Percentiles rank a stretch among this genome's conserved stretches.
phyloP scores from a whole-genome alignment of 2,329 filamentous ascomycete genomes.

The Alternaria novae-zelandiae region DNA sequence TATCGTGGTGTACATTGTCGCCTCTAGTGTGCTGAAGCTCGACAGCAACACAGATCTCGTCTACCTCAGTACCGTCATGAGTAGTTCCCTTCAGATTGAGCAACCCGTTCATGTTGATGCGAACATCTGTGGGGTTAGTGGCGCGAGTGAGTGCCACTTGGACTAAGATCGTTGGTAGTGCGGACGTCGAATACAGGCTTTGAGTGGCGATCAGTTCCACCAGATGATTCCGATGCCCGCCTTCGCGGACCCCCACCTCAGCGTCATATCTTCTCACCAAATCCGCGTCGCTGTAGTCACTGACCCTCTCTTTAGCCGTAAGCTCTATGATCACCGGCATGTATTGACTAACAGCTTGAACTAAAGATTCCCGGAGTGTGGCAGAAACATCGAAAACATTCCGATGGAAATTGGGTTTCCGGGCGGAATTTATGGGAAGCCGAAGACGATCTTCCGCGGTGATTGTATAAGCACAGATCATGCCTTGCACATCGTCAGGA shows the following conservation, averaged over 20 bases:
- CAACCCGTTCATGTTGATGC: not conserved
- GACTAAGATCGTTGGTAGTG: not conserved
- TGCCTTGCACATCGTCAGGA: not conserved
- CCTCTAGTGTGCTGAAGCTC: not conserved
- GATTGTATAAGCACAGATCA: not conserved
- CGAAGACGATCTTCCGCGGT: not conserved
- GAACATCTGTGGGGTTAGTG: not conserved
- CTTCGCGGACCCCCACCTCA: not conserved
- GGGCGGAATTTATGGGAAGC: not conserved
- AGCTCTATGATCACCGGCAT: not conserved
- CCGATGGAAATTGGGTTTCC: not conserved
- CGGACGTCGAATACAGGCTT: not conserved
- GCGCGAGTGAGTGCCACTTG: not conserved
- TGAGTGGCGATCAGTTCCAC: not conserved
- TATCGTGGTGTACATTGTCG: not conserved
- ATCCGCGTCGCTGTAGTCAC: not conserved
- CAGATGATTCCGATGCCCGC: not conserved
- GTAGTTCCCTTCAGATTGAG: not conserved
- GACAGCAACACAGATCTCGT: not conserved
- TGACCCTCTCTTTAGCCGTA: not conserved
- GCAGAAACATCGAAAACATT: not conserved
- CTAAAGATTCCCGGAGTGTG: not conserved
- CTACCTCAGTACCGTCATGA: not conserved
- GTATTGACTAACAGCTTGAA: not conserved
- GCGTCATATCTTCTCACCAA: not conserved